Evolutionary conservation across 2,329 filamentous ascomycete genomes (phyloP).

Genomic region (Immersiporthe knoxdaviesiana): DNA sequence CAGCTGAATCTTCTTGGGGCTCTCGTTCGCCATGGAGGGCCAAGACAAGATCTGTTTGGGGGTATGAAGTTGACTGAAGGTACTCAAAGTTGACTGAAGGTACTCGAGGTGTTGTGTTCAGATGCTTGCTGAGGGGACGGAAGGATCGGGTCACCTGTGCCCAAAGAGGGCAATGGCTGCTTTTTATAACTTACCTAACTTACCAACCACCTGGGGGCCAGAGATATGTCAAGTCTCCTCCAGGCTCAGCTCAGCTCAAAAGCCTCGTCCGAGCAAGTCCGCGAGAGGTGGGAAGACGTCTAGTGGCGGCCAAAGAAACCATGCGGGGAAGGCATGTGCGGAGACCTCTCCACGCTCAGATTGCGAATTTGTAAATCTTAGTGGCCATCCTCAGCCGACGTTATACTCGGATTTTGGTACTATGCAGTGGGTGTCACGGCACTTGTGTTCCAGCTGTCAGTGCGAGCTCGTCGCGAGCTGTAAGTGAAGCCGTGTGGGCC

Average conservation of each 20-base stretch:
- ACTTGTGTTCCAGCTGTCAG: slow-evolving; percentile 13
- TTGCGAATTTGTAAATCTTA: too few relatives aligned
- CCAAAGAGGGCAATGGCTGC: too few relatives aligned
- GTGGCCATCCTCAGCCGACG: background rate
- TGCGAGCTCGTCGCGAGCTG: background rate
- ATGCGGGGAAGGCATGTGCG: background rate
- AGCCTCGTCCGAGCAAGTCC: background rate
- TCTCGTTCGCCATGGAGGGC: slow-evolving; percentile 32
- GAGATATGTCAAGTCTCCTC: background rate
- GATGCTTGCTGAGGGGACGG: too few relatives aligned
- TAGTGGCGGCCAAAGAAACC: background rate
- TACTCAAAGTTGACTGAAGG: too few relatives aligned
- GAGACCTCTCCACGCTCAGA: background rate
- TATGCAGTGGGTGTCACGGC: slow-evolving; percentile 16
- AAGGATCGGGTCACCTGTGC: too few relatives aligned
- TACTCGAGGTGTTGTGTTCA: too few relatives aligned
- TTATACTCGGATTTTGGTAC: background rate
- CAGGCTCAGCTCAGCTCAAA: background rate
- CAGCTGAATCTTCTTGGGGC: slow-evolving; percentile 41
- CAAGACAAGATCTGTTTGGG: too few relatives aligned
- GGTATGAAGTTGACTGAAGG: background rate
- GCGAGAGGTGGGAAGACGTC: background rate
- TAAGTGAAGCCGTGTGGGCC: slow-evolving; percentile 1
- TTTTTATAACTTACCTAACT: too few relatives aligned
- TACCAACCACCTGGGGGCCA: too few relatives aligned